A percentile compares a stretch with the other conserved stretches of the same genome.
Evolutionary conservation across 805 yeast genomes (phyloP).

Genomic region (Grigorovia humatica): DNA sequence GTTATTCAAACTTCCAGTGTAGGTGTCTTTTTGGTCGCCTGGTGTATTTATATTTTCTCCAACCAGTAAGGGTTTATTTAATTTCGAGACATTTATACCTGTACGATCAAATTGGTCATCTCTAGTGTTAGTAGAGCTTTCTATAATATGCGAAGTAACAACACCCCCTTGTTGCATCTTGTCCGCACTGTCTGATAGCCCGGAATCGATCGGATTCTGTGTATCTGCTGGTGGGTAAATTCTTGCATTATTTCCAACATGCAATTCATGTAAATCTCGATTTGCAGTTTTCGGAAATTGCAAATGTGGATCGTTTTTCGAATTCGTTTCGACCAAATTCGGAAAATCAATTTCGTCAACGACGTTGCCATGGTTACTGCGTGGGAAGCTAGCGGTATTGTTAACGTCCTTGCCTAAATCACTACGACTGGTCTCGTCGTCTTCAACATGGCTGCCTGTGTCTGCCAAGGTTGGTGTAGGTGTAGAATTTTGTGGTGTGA

Average conservation of each 20-base stretch:
- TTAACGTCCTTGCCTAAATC: no score
- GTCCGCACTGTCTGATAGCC: neutral
- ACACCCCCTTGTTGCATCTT: neutral
- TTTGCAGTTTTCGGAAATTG: neutral
- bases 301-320: neutral
- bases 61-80: neutral
- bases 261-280: neutral
- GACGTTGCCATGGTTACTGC: no score
- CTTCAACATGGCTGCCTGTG: neutral
- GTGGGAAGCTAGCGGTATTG: no score
- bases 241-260: neutral
- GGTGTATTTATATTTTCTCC: neutral
- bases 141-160: neutral
- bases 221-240: neutral
- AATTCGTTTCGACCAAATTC: neutral
- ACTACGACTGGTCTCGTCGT: neutral
- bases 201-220: no score
- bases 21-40: no score
- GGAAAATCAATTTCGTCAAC: no score
- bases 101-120: neutral
- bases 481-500: neutral
- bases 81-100: neutral
- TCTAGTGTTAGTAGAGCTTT: neutral
- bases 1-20: no score
- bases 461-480: neutral